Conservation (phyloP, 139 green algal species). For the Yamagishiella unicocca region DNA sequence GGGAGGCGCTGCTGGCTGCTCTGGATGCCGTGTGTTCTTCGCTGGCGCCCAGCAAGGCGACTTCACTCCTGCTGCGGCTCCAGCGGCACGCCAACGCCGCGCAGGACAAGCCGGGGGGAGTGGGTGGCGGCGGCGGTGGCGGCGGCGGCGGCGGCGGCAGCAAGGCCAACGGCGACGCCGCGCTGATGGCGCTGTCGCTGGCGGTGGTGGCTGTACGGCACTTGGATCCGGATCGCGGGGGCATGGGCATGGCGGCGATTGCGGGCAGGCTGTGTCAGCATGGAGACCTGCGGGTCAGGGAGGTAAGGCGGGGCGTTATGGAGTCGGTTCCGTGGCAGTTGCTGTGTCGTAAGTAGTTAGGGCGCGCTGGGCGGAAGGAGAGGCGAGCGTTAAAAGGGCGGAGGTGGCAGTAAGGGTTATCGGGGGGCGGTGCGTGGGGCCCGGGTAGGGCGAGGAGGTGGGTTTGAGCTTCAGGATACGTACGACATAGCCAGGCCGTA, state of each 20-base stretch:
- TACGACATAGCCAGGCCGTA: too few relatives aligned
- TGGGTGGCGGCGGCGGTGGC: background rate
- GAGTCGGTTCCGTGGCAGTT: too few relatives aligned
- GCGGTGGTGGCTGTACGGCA: constrained; percentile 37
- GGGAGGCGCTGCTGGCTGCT: constrained; percentile 3
- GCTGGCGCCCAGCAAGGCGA: background rate
- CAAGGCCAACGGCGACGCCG: background rate
- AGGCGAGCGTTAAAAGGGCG: too few relatives aligned
- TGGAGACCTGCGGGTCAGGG: background rate
- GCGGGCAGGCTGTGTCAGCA: background rate
- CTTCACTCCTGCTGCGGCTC: background rate
- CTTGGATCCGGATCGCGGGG: constrained; percentile 25
- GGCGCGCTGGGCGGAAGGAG: too few relatives aligned
- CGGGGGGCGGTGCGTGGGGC: too few relatives aligned
- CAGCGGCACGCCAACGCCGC: background rate
- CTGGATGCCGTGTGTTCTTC: constrained; percentile 16
- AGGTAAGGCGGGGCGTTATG: constrained; percentile 5
- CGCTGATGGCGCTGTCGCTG: constrained; percentile 33
- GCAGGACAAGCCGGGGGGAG: background rate
- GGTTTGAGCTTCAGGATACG: too few relatives aligned
- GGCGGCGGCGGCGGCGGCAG: constrained; percentile 21
- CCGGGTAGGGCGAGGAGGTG: too few relatives aligned
- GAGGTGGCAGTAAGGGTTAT: too few relatives aligned
- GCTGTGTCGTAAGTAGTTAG: too few relatives aligned
- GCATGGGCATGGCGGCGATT: constrained; percentile 14